phyloP scores from a whole-genome alignment of 495 filamentous ascomycete genomes.

The Annulohypoxylon stygium region DNA sequence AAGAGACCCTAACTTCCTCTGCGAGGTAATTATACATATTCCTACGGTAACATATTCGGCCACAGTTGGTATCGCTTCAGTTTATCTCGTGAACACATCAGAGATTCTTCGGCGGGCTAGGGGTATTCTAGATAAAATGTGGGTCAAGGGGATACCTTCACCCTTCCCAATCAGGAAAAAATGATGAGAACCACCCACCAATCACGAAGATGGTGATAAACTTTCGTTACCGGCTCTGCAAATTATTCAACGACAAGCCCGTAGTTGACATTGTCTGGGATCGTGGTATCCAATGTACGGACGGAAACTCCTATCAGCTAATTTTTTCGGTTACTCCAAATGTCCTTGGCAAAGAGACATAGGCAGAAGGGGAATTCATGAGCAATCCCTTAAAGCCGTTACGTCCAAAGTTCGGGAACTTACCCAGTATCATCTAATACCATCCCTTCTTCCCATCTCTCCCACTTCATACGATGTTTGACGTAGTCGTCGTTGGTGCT shows the following conservation, averaged over 20 bases:
- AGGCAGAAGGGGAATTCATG: neutral
- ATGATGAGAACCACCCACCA: neutral
- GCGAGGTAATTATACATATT: conserved; percentile 1
- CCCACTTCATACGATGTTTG: conserved; percentile 4
- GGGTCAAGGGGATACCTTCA: neutral
- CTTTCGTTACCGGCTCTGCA: neutral
- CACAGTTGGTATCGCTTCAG: neutral
- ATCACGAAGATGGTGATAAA: neutral
- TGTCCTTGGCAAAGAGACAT: neutral
- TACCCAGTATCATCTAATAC: neutral
- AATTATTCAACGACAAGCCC: neutral
- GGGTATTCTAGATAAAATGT: neutral
- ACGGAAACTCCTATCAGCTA: neutral
- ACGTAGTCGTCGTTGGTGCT: neutral
- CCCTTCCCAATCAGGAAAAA: neutral
- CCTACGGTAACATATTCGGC: neutral
- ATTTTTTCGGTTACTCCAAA: neutral
- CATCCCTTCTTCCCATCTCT: neutral
- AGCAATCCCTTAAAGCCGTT: neutral
- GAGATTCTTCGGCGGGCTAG: neutral
- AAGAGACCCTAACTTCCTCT: neutral
- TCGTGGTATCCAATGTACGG: neutral
- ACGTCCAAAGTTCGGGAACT: neutral
- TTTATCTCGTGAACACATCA: neutral
- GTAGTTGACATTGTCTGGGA: neutral